A percentile compares a stretch with the other conserved stretches of the same genome.
Conservation (phyloP, 331 rosid genomes). For the Acacia concinna region DNA sequence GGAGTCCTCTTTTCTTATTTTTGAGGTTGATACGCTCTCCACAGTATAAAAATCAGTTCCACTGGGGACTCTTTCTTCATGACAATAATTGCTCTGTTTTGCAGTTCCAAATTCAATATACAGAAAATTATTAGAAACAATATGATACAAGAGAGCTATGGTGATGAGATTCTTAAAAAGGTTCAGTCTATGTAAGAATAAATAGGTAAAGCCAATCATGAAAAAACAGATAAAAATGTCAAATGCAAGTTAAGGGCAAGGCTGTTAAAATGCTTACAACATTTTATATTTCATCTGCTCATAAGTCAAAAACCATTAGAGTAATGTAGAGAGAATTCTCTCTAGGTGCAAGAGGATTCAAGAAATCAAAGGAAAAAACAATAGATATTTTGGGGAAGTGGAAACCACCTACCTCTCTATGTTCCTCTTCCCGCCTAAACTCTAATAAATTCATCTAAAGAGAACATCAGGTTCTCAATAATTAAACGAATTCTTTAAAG, state of each 20-base stretch:
- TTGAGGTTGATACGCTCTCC: neutral
- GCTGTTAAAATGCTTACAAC: neutral
- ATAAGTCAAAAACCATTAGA: neutral
- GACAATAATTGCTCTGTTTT: constrained; percentile 12
- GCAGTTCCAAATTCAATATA: neutral
- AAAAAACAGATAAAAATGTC: neutral
- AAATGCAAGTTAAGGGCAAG: neutral
- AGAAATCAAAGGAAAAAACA: neutral
- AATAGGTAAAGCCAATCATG: neutral
- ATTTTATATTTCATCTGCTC: neutral
- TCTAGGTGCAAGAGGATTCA: neutral
- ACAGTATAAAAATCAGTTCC: neutral
- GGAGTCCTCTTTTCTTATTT: neutral
- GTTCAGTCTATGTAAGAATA: neutral
- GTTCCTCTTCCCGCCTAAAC: neutral
- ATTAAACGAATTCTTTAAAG: neutral
- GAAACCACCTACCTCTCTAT: neutral
- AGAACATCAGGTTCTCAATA: neutral
- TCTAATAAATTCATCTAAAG: neutral
- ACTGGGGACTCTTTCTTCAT: neutral
- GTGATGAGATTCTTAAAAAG: neutral
- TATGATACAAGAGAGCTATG: neutral
- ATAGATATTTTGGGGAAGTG: neutral
- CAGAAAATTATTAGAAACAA: neutral
- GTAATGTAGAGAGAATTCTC: neutral